Base-by-base conservation (phyloP, 1,139 yeast species). In the Yamadazyma dendronema region DNA sequence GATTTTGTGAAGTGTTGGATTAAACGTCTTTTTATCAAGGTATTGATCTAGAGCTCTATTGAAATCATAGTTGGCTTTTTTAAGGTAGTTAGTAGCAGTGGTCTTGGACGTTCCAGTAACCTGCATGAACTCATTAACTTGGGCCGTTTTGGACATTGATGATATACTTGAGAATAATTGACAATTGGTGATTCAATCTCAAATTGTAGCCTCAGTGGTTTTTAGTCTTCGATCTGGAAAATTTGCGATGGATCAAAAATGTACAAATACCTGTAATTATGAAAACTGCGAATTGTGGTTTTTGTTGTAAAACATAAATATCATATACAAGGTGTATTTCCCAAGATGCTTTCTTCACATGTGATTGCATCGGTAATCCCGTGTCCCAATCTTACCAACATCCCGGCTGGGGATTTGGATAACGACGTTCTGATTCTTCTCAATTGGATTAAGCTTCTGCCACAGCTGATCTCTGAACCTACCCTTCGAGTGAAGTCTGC, bases 341-440 rank as follows among this genome's bases (percentile, higher is more conserved):
- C 9, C 9, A 19, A 7, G 13, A 38, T 35, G 38, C 28, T 39
- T 4, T 30, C 35, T 6, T 15, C 39, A 2, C 30, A 33, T 3
- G 4, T 30, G 17, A 34, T 38, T 14, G 30, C 38, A 9, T 21
- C 44, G 8, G 40, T 48, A 10, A 21, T 47, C 14, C 48, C 47
- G 12, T 28, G 35, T 3, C 39, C 40, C 12, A 37, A 56, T 25
- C 35, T 47, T 4, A 42, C 47, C 14, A 45, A 50, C 31, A 31
- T 46, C 10, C 19, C 27, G 15, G 42, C 49, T 2, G 49, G 53
- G 12, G 74, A 70, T 26, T 51, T 62, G n/a, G 75, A 71, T 42
- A 70, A 67, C 44, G 77, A 72, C 43, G 53, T 69, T 10, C 60
- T 61, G 24, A 55, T 63, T 28, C 53, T 71, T 9, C 54, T 72